Conservation (phyloP, 2,329 filamentous ascomycete species). For the Catunica adiposa region DNA sequence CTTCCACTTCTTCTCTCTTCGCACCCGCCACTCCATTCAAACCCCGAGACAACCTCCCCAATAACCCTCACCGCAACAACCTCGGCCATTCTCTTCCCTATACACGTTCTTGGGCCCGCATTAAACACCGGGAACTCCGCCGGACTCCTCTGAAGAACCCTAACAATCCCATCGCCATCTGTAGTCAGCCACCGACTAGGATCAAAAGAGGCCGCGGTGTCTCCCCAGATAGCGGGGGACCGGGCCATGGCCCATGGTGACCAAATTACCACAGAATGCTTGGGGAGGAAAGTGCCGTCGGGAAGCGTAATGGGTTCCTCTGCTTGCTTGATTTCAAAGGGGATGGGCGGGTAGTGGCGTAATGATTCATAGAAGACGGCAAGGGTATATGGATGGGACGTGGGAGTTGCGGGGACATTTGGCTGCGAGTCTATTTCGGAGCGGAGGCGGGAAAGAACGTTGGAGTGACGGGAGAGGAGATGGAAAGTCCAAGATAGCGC, state of each 20-base stretch:
- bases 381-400: constrained; percentile 36
- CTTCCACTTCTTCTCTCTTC: constrained; percentile 29
- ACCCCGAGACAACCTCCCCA: constrained; percentile 30
- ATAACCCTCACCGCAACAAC: constrained; percentile 40
- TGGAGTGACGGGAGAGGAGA: constrained; percentile 36
- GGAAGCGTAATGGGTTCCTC: constrained; percentile 35
- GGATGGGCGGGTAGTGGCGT: constrained; percentile 46
- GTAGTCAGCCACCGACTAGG: constrained; percentile 38
- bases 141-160: constrained; percentile 28
- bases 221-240: constrained; percentile 38
- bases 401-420: neutral
- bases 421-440: constrained; percentile 16
- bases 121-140: constrained; percentile 50
- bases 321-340: constrained; percentile 49
- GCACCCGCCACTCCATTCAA: constrained; percentile 29
- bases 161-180: constrained; percentile 19
- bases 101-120: constrained; percentile 41
- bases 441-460: constrained; percentile 25
- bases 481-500: constrained; percentile 49
- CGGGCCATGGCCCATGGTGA: constrained; percentile 48
- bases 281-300: constrained; percentile 42
- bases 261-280: constrained; percentile 41
- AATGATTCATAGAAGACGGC: constrained; percentile 47
- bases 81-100: constrained; percentile 51
- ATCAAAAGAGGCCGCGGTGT: constrained; percentile 36